Conservation (phyloP, 768 basidiomycete species). For the Hygrocybe coccinea region DNA sequence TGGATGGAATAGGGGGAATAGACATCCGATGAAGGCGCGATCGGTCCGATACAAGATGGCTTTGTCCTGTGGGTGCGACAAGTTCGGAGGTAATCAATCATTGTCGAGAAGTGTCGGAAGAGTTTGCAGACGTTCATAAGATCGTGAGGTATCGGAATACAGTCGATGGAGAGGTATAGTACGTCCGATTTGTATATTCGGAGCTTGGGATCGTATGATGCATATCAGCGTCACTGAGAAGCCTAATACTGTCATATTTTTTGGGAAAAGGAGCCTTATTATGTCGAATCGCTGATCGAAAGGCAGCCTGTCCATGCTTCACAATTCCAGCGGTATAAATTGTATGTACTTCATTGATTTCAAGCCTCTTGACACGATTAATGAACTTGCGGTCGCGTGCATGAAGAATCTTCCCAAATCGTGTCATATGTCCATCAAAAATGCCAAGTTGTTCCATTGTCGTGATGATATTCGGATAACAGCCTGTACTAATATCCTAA, state of each 20-base stretch:
- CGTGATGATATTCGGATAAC: conserved; percentile 4
- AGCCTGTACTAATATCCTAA: not conserved
- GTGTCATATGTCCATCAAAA: conserved; percentile 16
- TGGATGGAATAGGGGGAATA: too few species aligned
- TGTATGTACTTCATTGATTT: conserved; percentile 24
- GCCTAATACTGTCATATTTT: conserved; percentile 8
- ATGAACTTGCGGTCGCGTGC: conserved; percentile 4
- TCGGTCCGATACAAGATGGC: too few species aligned
- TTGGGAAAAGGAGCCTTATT: conserved; percentile 8
- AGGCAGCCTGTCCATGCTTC: conserved; percentile 18
- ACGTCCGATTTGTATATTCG: too few species aligned
- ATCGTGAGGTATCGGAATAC: too few species aligned
- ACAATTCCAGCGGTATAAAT: conserved; percentile 18
- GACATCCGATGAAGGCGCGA: too few species aligned
- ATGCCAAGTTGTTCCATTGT: conserved; percentile 17
- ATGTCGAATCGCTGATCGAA: conserved; percentile 19
- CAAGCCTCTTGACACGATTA: conserved; percentile 10
- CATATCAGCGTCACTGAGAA: too few species aligned
- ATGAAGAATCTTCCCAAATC: conserved; percentile 12
- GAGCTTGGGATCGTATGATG: too few species aligned
- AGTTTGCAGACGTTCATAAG: too few species aligned
- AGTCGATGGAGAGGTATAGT: too few species aligned
- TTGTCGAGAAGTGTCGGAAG: too few species aligned
- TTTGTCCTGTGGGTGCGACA: too few species aligned
- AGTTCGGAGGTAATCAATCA: too few species aligned